Base-by-base conservation (phyloP, 768 basidiomycete species). In the Melanogaster broomeanus region DNA sequence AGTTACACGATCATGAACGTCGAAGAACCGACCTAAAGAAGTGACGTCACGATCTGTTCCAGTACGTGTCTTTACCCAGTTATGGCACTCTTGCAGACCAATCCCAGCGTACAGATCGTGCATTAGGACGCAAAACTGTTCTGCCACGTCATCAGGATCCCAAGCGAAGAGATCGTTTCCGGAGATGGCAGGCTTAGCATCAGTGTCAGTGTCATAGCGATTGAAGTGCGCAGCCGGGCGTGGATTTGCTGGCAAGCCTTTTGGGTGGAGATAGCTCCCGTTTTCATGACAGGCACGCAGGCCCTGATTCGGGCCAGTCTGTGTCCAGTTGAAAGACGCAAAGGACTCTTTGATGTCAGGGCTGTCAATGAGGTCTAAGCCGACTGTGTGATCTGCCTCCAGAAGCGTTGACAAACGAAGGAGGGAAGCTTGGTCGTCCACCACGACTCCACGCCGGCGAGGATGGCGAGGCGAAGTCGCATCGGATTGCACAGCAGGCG, bases 41-140 rank as follows among this genome's bases (percentile, higher is more conserved):
- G 69, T 71, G 24, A 78, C 74, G 2, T 59, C n/a, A n/a, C n/a
- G n/a, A n/a, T n/a, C 54, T 28, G 69, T 55, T 12, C 74, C 74
- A 11, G 62, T 72, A 24, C 67, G 66, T 22, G 48, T 46, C 51
- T 77, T 79, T 5, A 76, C 67, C 67, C 90, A 90, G 31, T 73
- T 64, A 28, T 96, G 73, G 65, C 89, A 96, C 60, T 95, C 91
- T 37, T 81, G 81, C 7, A 83, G 77, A 9, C 80, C 79, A 49
- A 94, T 81, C 62, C 82, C 83, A 52, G 74, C 69, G 66, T 93
- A 96, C 6, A 85, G 73, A 33, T 76, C 70, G 49, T 78, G 82
- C 65, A 95, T 90, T 54, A 84, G 73, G 40, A 94, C 70, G n/a
- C 87, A 84, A 39, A 96, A 74, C 60, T 95, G 92, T 38, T 92